Evolutionary conservation across 2,329 filamentous ascomycete species (phyloP).

Genomic region (Diaporthe ampelina): DNA sequence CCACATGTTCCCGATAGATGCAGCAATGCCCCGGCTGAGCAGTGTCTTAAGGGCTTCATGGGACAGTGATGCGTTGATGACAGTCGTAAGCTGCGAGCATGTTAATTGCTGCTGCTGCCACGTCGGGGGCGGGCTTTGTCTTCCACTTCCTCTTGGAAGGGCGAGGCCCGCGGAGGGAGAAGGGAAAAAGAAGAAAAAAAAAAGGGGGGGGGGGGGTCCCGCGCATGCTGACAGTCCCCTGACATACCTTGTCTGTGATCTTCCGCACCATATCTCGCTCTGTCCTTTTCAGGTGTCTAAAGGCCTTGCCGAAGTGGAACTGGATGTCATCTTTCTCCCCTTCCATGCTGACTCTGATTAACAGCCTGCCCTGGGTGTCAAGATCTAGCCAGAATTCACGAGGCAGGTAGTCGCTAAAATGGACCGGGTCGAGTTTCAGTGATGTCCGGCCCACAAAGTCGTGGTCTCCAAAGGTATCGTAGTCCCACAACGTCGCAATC

Average conservation of each 20-base stretch:
- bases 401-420: conserved; percentile 96
- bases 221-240: not conserved
- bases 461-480: conserved; percentile 96
- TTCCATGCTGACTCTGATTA: conserved; percentile 97
- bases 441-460: conserved; percentile 98
- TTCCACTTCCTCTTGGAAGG: too few relatives aligned
- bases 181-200: not conserved
- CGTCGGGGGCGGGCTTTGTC: too few relatives aligned
- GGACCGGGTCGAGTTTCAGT: conserved; percentile 95
- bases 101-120: conserved; percentile 7
- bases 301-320: conserved; percentile 98
- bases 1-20: conserved; percentile 79
- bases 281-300: conserved; percentile 93
- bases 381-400: conserved; percentile 98
- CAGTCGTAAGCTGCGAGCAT: conserved; percentile 79
- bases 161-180: not conserved
- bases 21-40: conserved; percentile 77
- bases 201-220: not conserved
- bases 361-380: conserved; percentile 90
- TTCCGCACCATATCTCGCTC: conserved; percentile 98
- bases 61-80: conserved; percentile 92
- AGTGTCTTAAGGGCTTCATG: conserved; percentile 82
- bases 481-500: conserved; percentile 98
- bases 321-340: conserved; percentile 98
- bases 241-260: conserved; percentile 92